Base-by-base conservation (phyloP, 495 filamentous ascomycete genomes). In the Penicillium pancosmium region DNA sequence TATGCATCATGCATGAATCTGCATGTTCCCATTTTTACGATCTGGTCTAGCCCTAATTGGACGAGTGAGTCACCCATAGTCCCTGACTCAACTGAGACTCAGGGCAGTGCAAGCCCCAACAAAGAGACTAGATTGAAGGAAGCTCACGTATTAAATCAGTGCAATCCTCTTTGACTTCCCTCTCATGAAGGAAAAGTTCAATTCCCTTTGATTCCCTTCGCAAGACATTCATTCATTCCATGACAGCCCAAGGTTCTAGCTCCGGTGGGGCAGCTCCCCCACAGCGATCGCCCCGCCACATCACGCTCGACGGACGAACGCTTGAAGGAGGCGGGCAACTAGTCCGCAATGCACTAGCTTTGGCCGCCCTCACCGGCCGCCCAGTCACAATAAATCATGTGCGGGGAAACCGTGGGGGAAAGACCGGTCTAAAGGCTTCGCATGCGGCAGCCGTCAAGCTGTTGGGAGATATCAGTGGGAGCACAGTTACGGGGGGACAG, bases 311-410 rank as follows among this genome's bases (percentile, higher is more conserved):
- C 60, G 90, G 90, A 35, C 72, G 81, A 46, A 89, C 84, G 1
- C 89, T 93, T 12, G 92, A 95, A 76, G 91, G 92, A 38, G 92
- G 91, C 33, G 92, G 91, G 9, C 91, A 96, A 69, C 77, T 96
- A 1, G 81, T 94, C 31, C 84, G 92, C 47, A 80, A 90, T 44
- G 89, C 90, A 2, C 71, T 90, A 33, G 83, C 82, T 10, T 72
- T 96, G 1, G 85, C 91, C 0, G 84, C 89, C 0, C 76, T 95
- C 6, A 88, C 86, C 8, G 73, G 78, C 5, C 79, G 74, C 8
- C 84, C 91, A 6, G 76, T 96, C 48, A 77, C 79, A 43, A 86
- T 96, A 47, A 74, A 81, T 31, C 66, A 90, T 62, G 86, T 94
- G 16, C 82, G 92, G 16, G 90, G 85, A 18, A 92, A 89, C 49